These are phyloP conservation scores for Pseudogymnoascus sp. DNA, from an alignment of 2,329 filamentous ascomycete genomes.

Conservation along the genomic window DNA sequence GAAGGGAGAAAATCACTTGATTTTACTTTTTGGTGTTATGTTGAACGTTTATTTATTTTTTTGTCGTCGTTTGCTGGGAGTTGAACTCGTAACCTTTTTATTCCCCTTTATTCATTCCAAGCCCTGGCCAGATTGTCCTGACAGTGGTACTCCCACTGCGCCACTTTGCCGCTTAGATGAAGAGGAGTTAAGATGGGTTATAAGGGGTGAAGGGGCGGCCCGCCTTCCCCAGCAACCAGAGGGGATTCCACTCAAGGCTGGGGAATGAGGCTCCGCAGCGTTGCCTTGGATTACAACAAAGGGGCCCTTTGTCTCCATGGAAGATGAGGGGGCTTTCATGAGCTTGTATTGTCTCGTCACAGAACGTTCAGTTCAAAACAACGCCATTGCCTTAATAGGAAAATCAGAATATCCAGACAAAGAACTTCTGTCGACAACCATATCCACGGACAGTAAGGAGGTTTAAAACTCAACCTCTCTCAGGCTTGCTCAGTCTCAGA, in stretches of 20 bases:
- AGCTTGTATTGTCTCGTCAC: background rate
- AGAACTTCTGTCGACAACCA: background rate
- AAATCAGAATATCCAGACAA: background rate
- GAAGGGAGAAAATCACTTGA: conserved; percentile 2
- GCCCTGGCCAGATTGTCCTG: conserved; percentile 8
- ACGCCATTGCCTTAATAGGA: background rate
- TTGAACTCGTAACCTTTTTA: background rate
- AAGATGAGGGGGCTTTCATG: background rate
- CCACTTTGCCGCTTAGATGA: conserved; percentile 3
- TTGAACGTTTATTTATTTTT: background rate
- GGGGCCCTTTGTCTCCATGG: background rate
- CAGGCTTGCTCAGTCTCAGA: background rate
- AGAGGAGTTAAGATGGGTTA: background rate
- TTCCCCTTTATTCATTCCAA: background rate
- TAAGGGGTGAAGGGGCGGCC: background rate
- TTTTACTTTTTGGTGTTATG: conserved; percentile 1
- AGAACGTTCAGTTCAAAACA: background rate
- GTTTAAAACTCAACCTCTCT: background rate
- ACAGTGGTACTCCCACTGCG: conserved; percentile 7
- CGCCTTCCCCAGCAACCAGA: background rate
- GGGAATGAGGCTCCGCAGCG: background rate
- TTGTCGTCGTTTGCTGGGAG: background rate
- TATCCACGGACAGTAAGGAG: background rate
- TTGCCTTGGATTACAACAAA: background rate
- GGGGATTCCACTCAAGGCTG: background rate